A percentile compares a stretch with the other conserved stretches of the same genome.
Conservation (phyloP, 768 basidiomycete species). For the Mycena rebaudengoi region DNA sequence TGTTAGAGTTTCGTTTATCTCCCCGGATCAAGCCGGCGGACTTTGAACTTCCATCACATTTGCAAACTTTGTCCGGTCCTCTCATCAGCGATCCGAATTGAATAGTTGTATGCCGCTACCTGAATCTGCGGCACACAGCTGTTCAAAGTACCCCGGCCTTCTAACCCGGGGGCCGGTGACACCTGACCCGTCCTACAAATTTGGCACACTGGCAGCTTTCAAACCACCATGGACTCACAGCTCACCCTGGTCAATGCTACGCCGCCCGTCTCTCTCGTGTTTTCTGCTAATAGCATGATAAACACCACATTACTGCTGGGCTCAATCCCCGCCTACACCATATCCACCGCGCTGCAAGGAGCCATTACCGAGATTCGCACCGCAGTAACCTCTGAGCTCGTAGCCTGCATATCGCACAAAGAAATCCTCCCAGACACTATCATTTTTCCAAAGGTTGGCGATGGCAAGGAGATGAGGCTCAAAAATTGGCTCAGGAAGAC, state of each 20-base stretch:
- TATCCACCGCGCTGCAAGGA: slow-evolving; percentile 5
- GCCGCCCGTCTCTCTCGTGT: slow-evolving; percentile 1
- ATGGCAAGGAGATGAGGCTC: slow-evolving; percentile 4
- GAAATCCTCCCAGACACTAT: slow-evolving; percentile 8
- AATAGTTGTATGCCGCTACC: too few species aligned
- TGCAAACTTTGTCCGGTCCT: too few species aligned
- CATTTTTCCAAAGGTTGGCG: background rate
- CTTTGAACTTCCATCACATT: too few species aligned
- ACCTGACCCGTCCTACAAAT: too few species aligned
- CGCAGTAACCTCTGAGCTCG: background rate
- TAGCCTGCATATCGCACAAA: slow-evolving; percentile 13
- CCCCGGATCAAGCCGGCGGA: too few species aligned
- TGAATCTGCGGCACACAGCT: too few species aligned
- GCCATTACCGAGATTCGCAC: slow-evolving; percentile 10
- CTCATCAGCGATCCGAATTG: too few species aligned
- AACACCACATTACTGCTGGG: slow-evolving; percentile 6
- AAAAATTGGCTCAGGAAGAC: slow-evolving; percentile 15
- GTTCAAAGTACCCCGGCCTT: too few species aligned
- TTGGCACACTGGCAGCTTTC: too few species aligned
- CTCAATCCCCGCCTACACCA: slow-evolving; percentile 8
- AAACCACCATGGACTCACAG: slow-evolving; percentile 22
- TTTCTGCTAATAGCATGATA: slow-evolving; percentile 19
- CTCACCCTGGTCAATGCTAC: slow-evolving; percentile 14
- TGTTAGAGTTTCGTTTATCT: too few species aligned
- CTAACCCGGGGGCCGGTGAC: too few species aligned